Percentiles rank a stretch among this genome's conserved stretches.
phyloP scores from a whole-genome alignment of 768 basidiomycete genomes.

The Rhizopogon sp. region DNA sequence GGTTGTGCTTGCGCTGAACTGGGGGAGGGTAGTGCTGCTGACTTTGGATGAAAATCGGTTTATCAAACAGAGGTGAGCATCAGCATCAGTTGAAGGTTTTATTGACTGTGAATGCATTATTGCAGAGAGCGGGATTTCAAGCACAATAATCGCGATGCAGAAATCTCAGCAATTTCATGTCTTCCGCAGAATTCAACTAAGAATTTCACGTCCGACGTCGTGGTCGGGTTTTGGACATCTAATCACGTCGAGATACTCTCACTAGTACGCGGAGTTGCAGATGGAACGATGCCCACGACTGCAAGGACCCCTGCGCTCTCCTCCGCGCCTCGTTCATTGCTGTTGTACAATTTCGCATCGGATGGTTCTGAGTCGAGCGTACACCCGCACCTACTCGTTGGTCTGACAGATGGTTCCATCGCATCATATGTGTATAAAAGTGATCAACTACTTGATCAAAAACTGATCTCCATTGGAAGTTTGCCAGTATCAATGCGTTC shows the following conservation, averaged over 20 bases:
- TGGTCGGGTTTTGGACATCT: constrained; percentile 74
- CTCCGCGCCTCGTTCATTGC: constrained; percentile 39
- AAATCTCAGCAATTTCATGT: constrained; percentile 73
- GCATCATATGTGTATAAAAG: constrained; percentile 48
- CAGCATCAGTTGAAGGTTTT: neutral
- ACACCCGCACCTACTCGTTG: constrained; percentile 61
- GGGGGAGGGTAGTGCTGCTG: constrained; percentile 49
- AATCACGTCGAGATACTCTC: constrained; percentile 57
- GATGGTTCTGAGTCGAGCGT: constrained; percentile 32
- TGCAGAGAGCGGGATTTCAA: constrained; percentile 15
- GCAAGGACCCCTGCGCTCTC: constrained; percentile 29
- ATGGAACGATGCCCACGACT: constrained; percentile 14
- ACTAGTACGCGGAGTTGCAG: constrained; percentile 13
- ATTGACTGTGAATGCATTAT: neutral
- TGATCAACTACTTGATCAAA: constrained; percentile 39
- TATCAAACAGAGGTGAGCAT: constrained; percentile 17
- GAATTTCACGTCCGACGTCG: constrained; percentile 43
- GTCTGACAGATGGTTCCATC: constrained; percentile 72
- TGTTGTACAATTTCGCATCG: constrained; percentile 56
- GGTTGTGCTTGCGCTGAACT: constrained; percentile 53
- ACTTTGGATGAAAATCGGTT: constrained; percentile 37
- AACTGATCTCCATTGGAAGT: constrained; percentile 58
- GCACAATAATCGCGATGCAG: constrained; percentile 24
- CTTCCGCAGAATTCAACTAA: constrained; percentile 45
- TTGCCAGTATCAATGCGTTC: constrained; percentile 59